A percentile compares a stretch with the other conserved stretches of the same genome.
phyloP scores from a whole-genome alignment of 2,329 filamentous ascomycete genomes.

The Fusarium pseudocircinatum region DNA sequence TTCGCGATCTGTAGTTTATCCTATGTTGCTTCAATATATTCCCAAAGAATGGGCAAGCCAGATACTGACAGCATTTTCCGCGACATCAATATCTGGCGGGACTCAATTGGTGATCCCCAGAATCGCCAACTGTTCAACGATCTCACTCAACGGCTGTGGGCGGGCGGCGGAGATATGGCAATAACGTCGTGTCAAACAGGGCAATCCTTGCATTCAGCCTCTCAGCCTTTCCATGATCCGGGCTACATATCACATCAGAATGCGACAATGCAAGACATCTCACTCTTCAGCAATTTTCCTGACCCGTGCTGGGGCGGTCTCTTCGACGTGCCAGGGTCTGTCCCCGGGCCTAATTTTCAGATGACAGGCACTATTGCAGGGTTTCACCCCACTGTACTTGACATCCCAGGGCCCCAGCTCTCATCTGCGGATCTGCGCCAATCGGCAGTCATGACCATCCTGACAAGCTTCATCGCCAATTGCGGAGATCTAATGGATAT shows the following conservation, averaged over 20 bases:
- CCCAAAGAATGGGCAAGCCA: fast-evolving
- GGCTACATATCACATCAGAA: too few relatives aligned
- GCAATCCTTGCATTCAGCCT: fast-evolving
- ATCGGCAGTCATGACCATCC: not conserved
- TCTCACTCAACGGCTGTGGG: not conserved
- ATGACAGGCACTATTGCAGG: fast-evolving
- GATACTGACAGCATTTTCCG: not conserved
- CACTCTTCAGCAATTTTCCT: fast-evolving
- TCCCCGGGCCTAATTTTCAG: fast-evolving
- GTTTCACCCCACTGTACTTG: fast-evolving
- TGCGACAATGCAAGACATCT: not conserved
- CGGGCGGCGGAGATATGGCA: fast-evolving
- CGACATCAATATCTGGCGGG: not conserved
- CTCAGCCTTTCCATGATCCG: too few relatives aligned
- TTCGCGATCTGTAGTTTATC: not conserved
- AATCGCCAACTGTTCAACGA: not conserved
- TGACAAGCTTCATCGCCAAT: not conserved
- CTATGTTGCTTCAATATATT: fast-evolving
- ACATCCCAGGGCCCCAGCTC: fast-evolving
- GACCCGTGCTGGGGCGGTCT: not conserved
- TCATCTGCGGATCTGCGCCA: fast-evolving
- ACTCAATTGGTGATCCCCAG: not conserved
- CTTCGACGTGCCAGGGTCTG: fast-evolving
- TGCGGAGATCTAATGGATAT: not conserved
- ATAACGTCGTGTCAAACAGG: not conserved